Conservation (phyloP, 495 filamentous ascomycete species). For the Podospora comata region DNA sequence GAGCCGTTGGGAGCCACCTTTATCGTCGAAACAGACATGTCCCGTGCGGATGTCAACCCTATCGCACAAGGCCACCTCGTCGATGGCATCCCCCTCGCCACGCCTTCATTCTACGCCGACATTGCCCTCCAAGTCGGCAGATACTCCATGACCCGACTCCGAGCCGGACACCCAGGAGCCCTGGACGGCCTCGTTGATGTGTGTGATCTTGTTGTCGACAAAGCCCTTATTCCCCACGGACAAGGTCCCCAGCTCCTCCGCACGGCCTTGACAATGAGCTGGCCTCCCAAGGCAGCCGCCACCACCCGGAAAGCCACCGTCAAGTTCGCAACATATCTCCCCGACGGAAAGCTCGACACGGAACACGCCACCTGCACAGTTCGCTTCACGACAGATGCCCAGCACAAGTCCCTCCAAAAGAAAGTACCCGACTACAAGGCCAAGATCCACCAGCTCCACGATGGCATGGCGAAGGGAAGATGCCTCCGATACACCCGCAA, state of each 20-base stretch:
- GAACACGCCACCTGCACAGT: constrained; percentile 5
- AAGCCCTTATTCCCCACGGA: constrained; percentile 56
- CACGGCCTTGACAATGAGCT: too few species aligned
- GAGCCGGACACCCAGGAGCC: constrained; percentile 34
- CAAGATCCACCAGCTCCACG: neutral
- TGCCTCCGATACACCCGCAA: neutral
- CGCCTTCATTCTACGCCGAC: constrained; percentile 63
- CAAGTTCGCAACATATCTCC: constrained; percentile 39
- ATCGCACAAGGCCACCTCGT: constrained; percentile 64
- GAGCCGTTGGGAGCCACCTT: constrained; percentile 50
- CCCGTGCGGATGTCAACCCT: constrained; percentile 52
- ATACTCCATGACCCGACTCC: constrained; percentile 50
- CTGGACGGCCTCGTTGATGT: constrained; percentile 51
- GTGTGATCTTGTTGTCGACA: constrained; percentile 56
- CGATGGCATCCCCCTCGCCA: constrained; percentile 50
- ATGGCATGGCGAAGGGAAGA: neutral
- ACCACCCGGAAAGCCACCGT: constrained; percentile 34
- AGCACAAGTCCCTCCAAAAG: constrained; percentile 28
- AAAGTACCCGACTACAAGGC: constrained; percentile 31
- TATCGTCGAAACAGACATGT: constrained; percentile 60
- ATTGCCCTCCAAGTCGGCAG: constrained; percentile 66
- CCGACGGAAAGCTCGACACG: neutral
- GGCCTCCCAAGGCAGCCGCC: constrained; percentile 33
- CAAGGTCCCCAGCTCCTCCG: constrained; percentile 14
- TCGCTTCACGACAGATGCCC: neutral